Conservation (phyloP, 1,284 basidiomycete genomes). For the Leccinum fallax region DNA sequence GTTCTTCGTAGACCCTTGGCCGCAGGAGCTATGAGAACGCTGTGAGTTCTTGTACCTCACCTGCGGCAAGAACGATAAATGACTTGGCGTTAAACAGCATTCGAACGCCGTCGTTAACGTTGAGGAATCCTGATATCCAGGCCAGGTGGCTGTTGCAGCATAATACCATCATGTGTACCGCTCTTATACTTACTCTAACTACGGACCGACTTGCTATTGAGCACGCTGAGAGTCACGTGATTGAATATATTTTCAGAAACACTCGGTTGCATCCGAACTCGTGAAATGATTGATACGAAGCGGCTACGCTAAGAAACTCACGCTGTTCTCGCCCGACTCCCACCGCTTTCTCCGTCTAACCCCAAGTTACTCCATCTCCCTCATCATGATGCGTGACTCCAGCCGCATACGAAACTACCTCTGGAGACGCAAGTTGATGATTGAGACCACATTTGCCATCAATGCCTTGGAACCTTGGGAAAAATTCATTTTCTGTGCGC, state of each 20-base stretch:
- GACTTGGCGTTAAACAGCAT: conserved; percentile 10
- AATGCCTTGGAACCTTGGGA: conserved; percentile 62
- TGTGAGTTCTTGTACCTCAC: conserved; percentile 18
- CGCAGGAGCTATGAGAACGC: conserved; percentile 25
- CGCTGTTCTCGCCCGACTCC: conserved; percentile 1
- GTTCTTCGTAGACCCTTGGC: conserved; percentile 35
- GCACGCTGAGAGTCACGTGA: background rate
- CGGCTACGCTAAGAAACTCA: conserved; percentile 9
- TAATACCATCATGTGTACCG: conserved; percentile 21
- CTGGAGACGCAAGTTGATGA: conserved; percentile 52
- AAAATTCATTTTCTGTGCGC: conserved; percentile 55
- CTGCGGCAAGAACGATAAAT: conserved; percentile 1
- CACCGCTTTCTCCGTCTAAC: conserved; percentile 4
- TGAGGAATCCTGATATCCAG: background rate
- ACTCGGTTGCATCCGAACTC: background rate
- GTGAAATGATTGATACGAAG: background rate
- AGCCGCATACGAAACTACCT: conserved; percentile 36
- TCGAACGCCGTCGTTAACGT: conserved; percentile 2
- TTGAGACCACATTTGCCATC: conserved; percentile 55
- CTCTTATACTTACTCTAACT: background rate
- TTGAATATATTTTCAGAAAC: background rate
- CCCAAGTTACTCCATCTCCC: background rate
- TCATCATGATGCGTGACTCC: conserved; percentile 17
- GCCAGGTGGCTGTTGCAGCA: conserved; percentile 6
- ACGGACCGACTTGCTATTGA: background rate